A percentile compares a stretch with the other conserved stretches of the same genome.
These are phyloP conservation scores for Mortierella sp. DNA, from an alignment of 371 early-diverging fungal genomes.

Conservation along the genomic window DNA sequence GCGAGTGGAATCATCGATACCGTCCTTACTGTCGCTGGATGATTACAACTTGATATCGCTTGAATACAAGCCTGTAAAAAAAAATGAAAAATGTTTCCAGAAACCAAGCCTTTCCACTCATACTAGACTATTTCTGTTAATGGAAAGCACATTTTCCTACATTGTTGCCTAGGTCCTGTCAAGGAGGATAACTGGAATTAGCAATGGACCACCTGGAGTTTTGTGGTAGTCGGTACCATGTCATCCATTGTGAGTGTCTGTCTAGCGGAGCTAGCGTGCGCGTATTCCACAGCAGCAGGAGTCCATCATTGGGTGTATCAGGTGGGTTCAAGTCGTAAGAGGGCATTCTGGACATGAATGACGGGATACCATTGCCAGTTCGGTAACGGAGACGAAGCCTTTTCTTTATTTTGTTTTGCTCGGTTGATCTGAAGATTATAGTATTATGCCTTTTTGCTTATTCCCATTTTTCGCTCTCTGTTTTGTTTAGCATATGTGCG, in stretches of 20 bases:
- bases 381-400: conserved; percentile 13
- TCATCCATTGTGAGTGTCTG: conserved; percentile 35
- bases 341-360: conserved; percentile 44
- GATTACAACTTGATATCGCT: conserved; percentile 20
- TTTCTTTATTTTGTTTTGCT: no score
- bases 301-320: conserved; percentile 50
- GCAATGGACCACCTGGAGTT: conserved; percentile 43
- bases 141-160: no score
- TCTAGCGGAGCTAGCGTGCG: conserved; percentile 34
- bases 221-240: conserved; percentile 27
- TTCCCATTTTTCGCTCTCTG: neutral
- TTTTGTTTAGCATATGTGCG: neutral
- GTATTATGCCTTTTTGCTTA: no score
- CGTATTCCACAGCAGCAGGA: conserved; percentile 42
- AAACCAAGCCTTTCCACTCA: no score
- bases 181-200: conserved; percentile 23
- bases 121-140: no score
- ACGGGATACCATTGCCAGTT: conserved; percentile 31
- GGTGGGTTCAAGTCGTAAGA: conserved; percentile 13
- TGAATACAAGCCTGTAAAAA: conserved; percentile 41
- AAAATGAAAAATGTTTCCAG: no score
- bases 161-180: conserved; percentile 38
- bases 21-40: conserved; percentile 30
- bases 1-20: conserved; percentile 1
- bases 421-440: no score